phyloP scores from a whole-genome alignment of 2,329 filamentous ascomycete genomes.

The Epichloe scottii region DNA sequence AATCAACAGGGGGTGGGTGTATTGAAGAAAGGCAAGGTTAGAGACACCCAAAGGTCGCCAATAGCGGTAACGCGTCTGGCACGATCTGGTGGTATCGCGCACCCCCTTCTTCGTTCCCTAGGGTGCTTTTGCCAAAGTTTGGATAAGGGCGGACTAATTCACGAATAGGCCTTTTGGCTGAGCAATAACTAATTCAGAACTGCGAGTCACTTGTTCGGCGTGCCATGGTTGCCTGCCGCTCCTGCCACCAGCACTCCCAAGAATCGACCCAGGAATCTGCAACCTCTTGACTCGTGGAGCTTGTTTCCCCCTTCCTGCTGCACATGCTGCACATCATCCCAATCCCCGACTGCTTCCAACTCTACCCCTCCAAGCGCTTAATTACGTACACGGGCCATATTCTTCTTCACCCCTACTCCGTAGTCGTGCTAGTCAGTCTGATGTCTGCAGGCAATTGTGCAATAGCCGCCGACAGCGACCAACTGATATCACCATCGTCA shows the following conservation, averaged over 20 bases:
- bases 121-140: neutral
- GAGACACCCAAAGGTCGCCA: neutral
- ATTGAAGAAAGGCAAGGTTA: neutral
- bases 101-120: neutral
- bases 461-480: slow-evolving; percentile 1
- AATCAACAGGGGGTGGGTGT: neutral
- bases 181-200: too few species aligned
- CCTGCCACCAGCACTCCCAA: neutral
- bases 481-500: neutral
- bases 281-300: slow-evolving; percentile 5
- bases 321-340: slow-evolving; percentile 1
- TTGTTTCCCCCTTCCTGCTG: neutral
- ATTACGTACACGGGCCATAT: neutral
- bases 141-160: neutral
- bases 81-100: neutral
- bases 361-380: slow-evolving; percentile 1
- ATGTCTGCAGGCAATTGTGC: neutral
- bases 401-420: neutral
- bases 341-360: neutral
- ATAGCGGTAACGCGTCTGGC: neutral
- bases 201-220: neutral
- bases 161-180: neutral
- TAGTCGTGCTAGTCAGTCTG: neutral
- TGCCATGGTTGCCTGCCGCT: neutral
- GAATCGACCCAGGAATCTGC: neutral